Conservation (phyloP, 208 protist species). For the Acanthamoeba divionensis region DNA sequence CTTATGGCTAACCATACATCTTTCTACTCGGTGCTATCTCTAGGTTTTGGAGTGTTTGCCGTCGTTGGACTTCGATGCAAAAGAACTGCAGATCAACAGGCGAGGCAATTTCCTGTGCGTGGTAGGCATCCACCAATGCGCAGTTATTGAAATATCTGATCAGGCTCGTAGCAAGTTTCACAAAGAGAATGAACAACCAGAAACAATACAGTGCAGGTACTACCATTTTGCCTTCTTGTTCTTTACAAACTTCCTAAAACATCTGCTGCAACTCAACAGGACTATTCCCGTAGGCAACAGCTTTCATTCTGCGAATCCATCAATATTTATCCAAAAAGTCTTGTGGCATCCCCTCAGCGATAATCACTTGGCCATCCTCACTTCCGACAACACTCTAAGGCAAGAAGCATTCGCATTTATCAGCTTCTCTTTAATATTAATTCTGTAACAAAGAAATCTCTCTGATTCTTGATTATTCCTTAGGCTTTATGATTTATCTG, state of each 20-base stretch:
- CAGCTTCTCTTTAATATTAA: no score
- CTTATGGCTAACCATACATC: no score
- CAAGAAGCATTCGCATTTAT: neutral
- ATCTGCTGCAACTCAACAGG: neutral
- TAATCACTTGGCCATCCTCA: neutral
- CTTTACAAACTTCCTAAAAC: neutral
- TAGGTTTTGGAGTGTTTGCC: neutral
- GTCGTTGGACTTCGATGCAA: neutral
- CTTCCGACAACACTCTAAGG: constrained; percentile 28
- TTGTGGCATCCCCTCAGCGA: constrained; percentile 38
- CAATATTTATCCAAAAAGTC: neutral
- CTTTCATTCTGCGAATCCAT: neutral
- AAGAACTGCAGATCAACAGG: constrained; percentile 11
- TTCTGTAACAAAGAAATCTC: no score
- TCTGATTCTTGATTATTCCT: no score
- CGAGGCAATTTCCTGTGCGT: neutral
- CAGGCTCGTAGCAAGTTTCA: neutral
- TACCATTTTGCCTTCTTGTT: neutral
- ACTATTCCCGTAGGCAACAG: neutral
- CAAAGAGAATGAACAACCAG: neutral
- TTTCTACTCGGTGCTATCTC: no score
- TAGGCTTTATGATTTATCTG: constrained; percentile 11
- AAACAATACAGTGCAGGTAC: constrained; percentile 25
- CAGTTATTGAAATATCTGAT: constrained; percentile 19
- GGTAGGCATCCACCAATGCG: neutral